phyloP scores from a whole-genome alignment of 176 grass and related monocot genomes.

The Phragmites australis region DNA sequence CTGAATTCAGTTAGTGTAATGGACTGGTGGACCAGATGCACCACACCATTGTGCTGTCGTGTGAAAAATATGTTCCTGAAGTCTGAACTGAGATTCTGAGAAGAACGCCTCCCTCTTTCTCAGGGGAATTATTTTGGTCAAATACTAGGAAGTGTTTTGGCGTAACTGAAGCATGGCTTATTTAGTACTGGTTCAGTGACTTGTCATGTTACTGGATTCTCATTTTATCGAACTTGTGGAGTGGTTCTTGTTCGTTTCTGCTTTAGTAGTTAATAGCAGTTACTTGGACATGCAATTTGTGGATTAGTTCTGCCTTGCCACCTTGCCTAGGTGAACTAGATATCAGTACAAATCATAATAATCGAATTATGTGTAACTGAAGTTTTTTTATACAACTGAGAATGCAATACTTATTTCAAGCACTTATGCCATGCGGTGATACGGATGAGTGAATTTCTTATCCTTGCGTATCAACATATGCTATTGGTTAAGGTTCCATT shows the following conservation, averaged over 20 bases:
- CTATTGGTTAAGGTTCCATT: background rate
- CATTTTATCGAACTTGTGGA: conserved; percentile 19
- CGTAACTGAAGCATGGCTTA: background rate
- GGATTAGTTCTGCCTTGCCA: background rate
- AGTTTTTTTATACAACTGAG: background rate
- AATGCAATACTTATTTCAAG: background rate
- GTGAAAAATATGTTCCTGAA: background rate
- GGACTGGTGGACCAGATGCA: background rate
- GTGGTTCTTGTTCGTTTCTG: background rate
- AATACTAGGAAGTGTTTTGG: background rate
- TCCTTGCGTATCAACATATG: background rate
- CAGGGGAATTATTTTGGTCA: background rate
- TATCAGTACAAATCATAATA: background rate
- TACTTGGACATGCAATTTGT: background rate
- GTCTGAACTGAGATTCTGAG: background rate
- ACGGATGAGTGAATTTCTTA: background rate
- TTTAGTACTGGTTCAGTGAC: conserved; percentile 14
- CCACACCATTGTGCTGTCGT: background rate
- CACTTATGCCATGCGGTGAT: background rate
- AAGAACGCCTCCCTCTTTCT: background rate
- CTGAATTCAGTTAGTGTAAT: background rate
- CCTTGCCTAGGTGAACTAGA: background rate
- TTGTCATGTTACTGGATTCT: background rate
- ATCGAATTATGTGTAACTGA: no score
- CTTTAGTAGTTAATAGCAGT: background rate